Conservation (phyloP, 768 basidiomycete species). For the Strobilomyces echinocephalus region DNA sequence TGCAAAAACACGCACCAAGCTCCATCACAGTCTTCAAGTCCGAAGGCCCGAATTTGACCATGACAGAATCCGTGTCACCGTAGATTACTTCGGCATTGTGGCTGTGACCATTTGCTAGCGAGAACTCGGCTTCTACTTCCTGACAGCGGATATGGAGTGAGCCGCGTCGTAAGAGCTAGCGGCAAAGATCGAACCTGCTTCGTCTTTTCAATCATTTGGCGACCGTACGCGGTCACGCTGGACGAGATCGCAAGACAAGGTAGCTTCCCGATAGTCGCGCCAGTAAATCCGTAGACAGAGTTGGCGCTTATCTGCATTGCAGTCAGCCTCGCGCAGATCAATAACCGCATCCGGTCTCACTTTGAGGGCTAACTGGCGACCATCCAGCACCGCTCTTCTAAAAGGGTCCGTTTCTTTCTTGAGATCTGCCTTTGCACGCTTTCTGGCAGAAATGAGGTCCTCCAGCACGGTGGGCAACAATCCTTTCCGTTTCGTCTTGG, state of each 20-base stretch:
- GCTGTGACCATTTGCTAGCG: slow-evolving; percentile 73
- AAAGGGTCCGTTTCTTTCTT: slow-evolving; percentile 98
- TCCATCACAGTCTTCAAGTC: slow-evolving; percentile 87
- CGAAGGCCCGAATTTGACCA: slow-evolving; percentile 92
- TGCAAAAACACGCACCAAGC: slow-evolving; percentile 53
- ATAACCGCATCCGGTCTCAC: slow-evolving; percentile 33
- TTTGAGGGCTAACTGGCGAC: slow-evolving; percentile 94
- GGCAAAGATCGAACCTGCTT: slow-evolving; percentile 54
- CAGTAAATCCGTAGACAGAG: slow-evolving; percentile 98
- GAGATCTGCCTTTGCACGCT: slow-evolving; percentile 90
- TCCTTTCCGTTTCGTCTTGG: slow-evolving; percentile 70
- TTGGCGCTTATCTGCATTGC: slow-evolving; percentile 87
- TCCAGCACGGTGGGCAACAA: slow-evolving; percentile 88
- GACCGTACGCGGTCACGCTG: slow-evolving; percentile 91
- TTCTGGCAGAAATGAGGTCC: slow-evolving; percentile 89
- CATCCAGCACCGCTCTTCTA: slow-evolving; percentile 94
- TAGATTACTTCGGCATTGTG: slow-evolving; percentile 95
- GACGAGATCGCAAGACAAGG: slow-evolving; percentile 96
- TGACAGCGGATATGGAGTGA: neutral
- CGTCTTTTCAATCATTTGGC: slow-evolving; percentile 98
- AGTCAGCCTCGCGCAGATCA: neutral
- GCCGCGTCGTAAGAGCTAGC: neutral
- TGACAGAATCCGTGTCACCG: slow-evolving; percentile 98
- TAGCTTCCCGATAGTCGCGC: slow-evolving; percentile 94
- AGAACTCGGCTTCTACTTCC: slow-evolving; percentile 90